Conservation (phyloP, 2,329 filamentous ascomycete genomes). For the Neopestalotiopsis sp. region DNA sequence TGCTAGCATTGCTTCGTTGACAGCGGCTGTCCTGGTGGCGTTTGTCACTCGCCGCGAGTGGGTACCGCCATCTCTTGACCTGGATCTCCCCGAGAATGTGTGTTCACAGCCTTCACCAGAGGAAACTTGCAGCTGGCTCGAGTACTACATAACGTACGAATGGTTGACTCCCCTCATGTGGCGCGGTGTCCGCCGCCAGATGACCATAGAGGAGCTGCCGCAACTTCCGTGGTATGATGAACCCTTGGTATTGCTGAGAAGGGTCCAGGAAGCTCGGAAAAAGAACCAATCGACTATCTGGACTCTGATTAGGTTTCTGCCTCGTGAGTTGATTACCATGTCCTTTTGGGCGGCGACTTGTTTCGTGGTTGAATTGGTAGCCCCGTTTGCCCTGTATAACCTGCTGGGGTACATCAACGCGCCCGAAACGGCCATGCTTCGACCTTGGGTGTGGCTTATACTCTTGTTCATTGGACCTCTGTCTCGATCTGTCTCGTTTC, state of each 20-base stretch:
- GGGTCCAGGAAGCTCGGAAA: constrained; percentile 48
- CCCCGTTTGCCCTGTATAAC: constrained; percentile 60
- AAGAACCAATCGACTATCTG: constrained; percentile 49
- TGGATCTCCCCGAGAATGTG: constrained; percentile 44
- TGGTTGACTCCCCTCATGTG: constrained; percentile 57
- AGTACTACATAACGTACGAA: constrained; percentile 56
- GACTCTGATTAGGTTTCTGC: constrained; percentile 51
- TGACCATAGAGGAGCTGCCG: constrained; percentile 55
- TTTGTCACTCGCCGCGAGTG: constrained; percentile 55
- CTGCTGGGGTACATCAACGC: constrained; percentile 57
- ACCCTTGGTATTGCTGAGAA: constrained; percentile 51
- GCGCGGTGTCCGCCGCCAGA: constrained; percentile 49
- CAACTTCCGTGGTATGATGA: constrained; percentile 61
- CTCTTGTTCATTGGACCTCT: constrained; percentile 59
- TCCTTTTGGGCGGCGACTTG: constrained; percentile 43
- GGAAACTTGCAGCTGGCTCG: constrained; percentile 60
- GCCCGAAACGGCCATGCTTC: constrained; percentile 49
- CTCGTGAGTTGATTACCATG: constrained; percentile 51
- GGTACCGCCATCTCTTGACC: constrained; percentile 48
- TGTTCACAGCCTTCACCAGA: constrained; percentile 51
- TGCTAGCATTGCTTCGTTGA: constrained; percentile 43
- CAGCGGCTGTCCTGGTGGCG: constrained; percentile 45
- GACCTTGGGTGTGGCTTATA: constrained; percentile 59
- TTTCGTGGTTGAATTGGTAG: constrained; percentile 53
- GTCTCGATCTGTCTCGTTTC: constrained; percentile 54